These are phyloP conservation scores for Fragaria vesca DNA, from an alignment of 306 rosid genomes.

Conservation along the genomic window DNA sequence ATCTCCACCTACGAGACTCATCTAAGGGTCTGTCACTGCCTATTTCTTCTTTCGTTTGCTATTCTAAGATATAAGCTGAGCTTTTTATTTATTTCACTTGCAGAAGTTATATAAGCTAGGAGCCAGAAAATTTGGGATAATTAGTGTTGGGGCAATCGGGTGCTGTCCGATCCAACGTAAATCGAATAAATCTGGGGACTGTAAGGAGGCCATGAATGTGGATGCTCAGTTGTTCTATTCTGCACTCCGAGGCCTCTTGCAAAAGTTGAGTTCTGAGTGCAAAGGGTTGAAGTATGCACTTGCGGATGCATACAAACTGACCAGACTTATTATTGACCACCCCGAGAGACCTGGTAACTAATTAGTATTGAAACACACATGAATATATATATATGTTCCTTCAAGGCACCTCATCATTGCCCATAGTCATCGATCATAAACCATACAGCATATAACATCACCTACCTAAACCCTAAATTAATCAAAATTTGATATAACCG, in stretches of 20 bases:
- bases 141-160: conserved; percentile 24
- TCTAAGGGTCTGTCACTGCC: conserved; percentile 2
- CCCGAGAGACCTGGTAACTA: background rate
- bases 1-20: conserved; percentile 23
- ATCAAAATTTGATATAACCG: background rate
- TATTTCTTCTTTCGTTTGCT: background rate
- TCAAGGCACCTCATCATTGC: background rate
- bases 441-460: background rate
- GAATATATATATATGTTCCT: no score
- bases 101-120: conserved; percentile 24
- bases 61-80: background rate
- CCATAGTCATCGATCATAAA: background rate
- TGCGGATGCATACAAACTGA: conserved; percentile 39
- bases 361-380: background rate
- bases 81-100: background rate
- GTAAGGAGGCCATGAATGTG: conserved; percentile 13
- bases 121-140: conserved; percentile 23
- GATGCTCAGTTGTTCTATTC: conserved; percentile 25
- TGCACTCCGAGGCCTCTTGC: conserved; percentile 15
- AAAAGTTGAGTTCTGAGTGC: conserved; percentile 32
- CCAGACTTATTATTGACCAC: background rate
- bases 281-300: conserved; percentile 37
- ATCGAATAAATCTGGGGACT: background rate
- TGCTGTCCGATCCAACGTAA: conserved; percentile 18
- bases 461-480: no score